Evolutionary conservation across 257 asterid species (phyloP), one percentile per base, ranked within the genome.

Genomic region (Leonotis leonurus): DNA sequence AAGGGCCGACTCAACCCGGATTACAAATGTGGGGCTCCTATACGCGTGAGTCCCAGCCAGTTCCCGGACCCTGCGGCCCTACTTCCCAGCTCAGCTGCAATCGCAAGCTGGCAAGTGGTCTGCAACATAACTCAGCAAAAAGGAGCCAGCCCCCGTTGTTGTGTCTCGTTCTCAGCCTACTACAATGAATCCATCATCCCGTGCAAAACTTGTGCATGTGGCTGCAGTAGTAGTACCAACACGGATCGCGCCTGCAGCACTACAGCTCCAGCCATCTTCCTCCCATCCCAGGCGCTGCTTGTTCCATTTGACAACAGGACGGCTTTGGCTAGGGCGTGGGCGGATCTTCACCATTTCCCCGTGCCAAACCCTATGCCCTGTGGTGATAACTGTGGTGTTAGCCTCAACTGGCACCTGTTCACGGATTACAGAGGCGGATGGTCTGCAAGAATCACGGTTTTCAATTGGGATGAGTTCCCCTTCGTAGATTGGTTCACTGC

Each of bases 91-190:
- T 40, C 86, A 1, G 46, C 86, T 2, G 94, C 92, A 0, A 58
- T 92, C 17, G 92, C 96, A 1, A 92, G 96, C 71, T 92, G 97
- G 97, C 99, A 92, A 65, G 87, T 92, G 41, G 91, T 87, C 1
- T 92, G 99, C 80, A 92, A 89, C 58, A 89, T 92, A 39, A 89
- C 97, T 0, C 88, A 80, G 41, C 76, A 82, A 3, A 76, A 77
- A 60, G 84, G 75, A 1, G 80, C 80, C 0, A 87, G 78, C 78
- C 95, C 96, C 0, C 77, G 89, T 17, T 92, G 99, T 68, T 92
- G 99, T 1, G 97, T 92, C 0, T 92, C 99, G 2, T 92, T 89
- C 57, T 92, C 99, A 0, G 95, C 99, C 30, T 92, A 67, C 76
- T 89, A 86, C 64, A 92, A 92, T 10, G 99, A 89, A 60, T 92